Base-by-base conservation (phyloP, 257 asterid species). In the Nyctanthes arbortristis region DNA sequence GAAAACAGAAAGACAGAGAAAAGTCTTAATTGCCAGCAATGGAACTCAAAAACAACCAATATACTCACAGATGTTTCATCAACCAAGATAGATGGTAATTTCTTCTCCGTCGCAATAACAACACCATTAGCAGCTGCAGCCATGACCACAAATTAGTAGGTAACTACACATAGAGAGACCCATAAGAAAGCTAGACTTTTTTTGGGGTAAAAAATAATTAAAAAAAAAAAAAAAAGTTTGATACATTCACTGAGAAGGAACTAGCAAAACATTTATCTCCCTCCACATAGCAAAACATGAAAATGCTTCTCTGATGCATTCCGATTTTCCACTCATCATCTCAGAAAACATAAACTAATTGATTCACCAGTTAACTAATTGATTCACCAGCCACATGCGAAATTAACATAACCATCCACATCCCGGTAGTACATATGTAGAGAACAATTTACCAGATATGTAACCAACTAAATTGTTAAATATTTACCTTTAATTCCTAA, bases 41-140 rank as follows among this genome's bases (percentile, higher is more conserved):
- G 16, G 14, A 72, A 35, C 33, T 18, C 43, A 28, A 49, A 55
- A 28, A 4, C 25, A 30, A 43, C 18, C 43, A 67, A 13, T 37
- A 57, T 60, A 87, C 99, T 86, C 76, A 91, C 99, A 66, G 99
- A 94, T 31, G 97, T 73, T 72, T 94, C 99, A 73, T 94, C 99
- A 75, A 91, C 99, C 86, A 94, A 82, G 66, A 94, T 94, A 12
- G 99, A 94, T 7, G 99, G 99, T 43, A 94, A 65, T 72, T 90
- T 94, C 88, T 94, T 94, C 86, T 93, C 98, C 7, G 99, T 91
- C 30, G 97, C 97, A 80, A 94, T 91, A 65, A 94, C 97, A 69
- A 94, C 99, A 8, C 99, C 99, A 86, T 94, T 94, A 65, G 99
- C 90, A 84, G 97, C 97, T 90, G 93, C 84, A 86, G 74, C 37